Evolutionary conservation across 345 rosid genomes (phyloP).

Genomic region (Passiflora organensis): DNA sequence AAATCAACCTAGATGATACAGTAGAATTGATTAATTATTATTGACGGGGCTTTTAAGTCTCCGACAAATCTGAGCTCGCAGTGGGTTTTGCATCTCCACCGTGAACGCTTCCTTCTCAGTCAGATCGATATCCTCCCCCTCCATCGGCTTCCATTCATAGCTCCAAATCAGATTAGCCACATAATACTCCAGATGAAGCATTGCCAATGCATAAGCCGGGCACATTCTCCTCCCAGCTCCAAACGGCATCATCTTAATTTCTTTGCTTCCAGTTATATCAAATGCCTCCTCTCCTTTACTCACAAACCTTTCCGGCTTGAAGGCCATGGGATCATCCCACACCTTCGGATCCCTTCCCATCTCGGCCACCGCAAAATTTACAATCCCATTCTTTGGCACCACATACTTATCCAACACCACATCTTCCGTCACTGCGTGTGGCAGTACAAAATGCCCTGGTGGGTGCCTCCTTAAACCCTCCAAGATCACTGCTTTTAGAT

Average conservation of each 20-base stretch:
- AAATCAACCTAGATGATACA: too few relatives aligned
- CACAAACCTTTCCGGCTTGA: conserved; percentile 6
- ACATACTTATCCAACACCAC: neutral
- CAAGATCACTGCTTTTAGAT: neutral
- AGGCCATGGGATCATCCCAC: neutral
- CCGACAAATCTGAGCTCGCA: neutral
- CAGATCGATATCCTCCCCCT: neutral
- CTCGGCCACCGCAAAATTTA: neutral
- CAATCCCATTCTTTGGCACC: neutral
- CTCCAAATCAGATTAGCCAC: neutral
- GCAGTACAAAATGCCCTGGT: neutral
- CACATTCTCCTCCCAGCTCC: conserved; percentile 1
- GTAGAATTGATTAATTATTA: too few relatives aligned
- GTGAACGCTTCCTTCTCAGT: neutral
- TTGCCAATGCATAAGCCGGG: neutral
- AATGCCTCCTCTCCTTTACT: neutral
- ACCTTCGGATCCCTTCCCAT: conserved; percentile 3
- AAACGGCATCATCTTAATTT: conserved; percentile 4
- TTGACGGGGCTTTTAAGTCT: too few relatives aligned
- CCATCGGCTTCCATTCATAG: neutral
- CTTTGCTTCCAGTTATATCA: conserved; percentile 1
- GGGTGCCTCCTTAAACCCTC: conserved; percentile 3
- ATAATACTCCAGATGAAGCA: conserved; percentile 1
- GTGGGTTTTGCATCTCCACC: neutral
- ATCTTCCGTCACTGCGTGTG: neutral